Base-by-base conservation (phyloP, 225 moss, liverwort and hornwort species). In the Bryoerythrophyllum caledonicum region DNA sequence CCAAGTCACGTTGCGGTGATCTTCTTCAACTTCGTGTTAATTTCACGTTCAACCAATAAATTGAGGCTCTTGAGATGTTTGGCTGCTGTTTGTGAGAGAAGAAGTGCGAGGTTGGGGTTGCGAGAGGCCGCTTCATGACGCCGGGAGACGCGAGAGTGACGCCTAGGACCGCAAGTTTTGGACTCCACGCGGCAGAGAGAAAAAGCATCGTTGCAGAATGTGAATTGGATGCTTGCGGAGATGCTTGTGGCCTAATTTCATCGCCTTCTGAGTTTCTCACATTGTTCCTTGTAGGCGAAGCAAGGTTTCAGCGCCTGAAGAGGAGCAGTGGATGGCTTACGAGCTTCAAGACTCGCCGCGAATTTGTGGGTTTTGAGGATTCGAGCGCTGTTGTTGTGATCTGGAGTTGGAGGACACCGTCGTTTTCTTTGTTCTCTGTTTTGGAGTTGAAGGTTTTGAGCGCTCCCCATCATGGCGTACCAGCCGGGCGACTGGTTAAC, bases 401-500 rank as follows among this genome's bases (percentile, higher is more conserved):
- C 48, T 73, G 0, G 26, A 38, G 27, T n/a, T 61, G 32, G 48
- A 61, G 46, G 25, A 23, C n/a, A n/a, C 26, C 24, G 52, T 60
- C 24, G 16, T 7, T 49, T 19, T 2, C 43, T 14, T 44, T 23
- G 5, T 28, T 2, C 6, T 2, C 44, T 6, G 11, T 44, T 20
- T 38, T 3, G 20, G 40, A 65, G 74, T 9, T 7, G 64, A 65
- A 46, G 52, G 11, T 51, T n/a, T 19, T 15, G 70, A 12, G 67
- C 14, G 28, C 14, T 64, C 13, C 23, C 15, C 68, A 55, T 6
- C 61, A 87, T 87, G 87, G 80, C 84, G 70, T 82, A 76, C 25
- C 81, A 87, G 73, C 77, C 80, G 34, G 85, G 88, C 62, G 85
- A 88, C 73, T 88, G 88, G 88, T 78, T 88, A 63, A 15, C 73